Base-by-base conservation (phyloP, 2,329 filamentous ascomycete species). In the Aspergillus ochraceus region DNA sequence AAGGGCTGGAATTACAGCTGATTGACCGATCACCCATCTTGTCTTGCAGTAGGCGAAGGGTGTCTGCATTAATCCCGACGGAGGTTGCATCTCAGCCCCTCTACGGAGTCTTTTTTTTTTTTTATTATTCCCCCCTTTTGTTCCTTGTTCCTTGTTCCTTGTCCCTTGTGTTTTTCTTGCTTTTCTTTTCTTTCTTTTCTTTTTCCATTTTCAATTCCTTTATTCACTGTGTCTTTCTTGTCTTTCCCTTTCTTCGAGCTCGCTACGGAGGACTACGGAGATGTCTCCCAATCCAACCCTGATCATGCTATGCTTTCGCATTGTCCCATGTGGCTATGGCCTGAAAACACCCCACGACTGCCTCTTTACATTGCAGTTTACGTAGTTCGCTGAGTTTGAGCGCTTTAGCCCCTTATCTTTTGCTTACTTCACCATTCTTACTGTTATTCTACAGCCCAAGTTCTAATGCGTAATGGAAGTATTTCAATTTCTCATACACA, bases 11-110 rank as follows among this genome's bases (percentile, higher is more conserved):
- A 49, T 36, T 46, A 51, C 36, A 47, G 53, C 46, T 61, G 57
- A 57, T 60, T 61, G 57, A 50, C 55, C 53, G 51, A 49, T 51
- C 17, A 52, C 46, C n/a, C 53, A 52, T 46, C 52, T 52, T 59
- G 59, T 42, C 56, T 60, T 60, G 59, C 59, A 60, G 59, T 60
- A 60, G 59, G 42, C 47, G 30, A 39, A 52, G 59, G 59, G 59
- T 58, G 52, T 54, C 52, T 60, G 59, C 59, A 58, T 58, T 55
- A 47, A 57, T 60, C 45, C 26, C 58, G 50, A 49, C 58, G 30
- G 24, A 52, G 36, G 50, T 32, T 55, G 59, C 55, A 60, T 55
- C 55, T 54, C 39, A 58, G 47, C 55, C 58, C 55, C 45, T 24
- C 45, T 36, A 36, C 32, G 32, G 32, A 36, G 32, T 24, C n/a